Base-by-base conservation (phyloP, 2,329 filamentous ascomycete genomes). In the Cordyceps pruinosa region DNA sequence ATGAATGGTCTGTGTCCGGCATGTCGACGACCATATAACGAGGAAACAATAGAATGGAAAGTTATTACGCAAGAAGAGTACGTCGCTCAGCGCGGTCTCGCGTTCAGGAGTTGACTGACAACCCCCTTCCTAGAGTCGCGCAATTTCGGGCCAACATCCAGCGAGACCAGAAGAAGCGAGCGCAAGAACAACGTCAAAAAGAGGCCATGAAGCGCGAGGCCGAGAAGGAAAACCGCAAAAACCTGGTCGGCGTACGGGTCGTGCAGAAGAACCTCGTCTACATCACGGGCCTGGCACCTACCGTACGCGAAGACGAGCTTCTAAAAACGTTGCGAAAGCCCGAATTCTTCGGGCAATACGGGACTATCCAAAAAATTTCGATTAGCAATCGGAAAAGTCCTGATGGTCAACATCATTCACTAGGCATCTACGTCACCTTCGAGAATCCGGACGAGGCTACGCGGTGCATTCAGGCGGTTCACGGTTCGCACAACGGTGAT, bases 181-280 rank as follows among this genome's bases (percentile, higher is more conserved):
- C 90, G 53, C 84, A 86, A 58, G 84, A 88, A 61, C 83, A 86
- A 68, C 87, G 90, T 64, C 93, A 97, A 68, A 97, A 96, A 70
- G 95, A 99, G 72, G 89, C 87, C 2, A 92, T 97, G 71, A 97
- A 96, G 70, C 90, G 91, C 62, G 94, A 99, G 73, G 92, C 93
- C 60, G 95, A 99, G 72, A 92, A 90, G 59, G 88, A 96, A 59
- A 96, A 90, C 71, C 88, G 94, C 62, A 97, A 97, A 72, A 96
- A 97, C 69, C 82, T 99, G 28, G 90, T 96, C 55, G 94, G 94
- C 58, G 89, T 99, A 49, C 85, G 94, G 49, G 94, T 99, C 45
- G 90, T 97, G 41, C 94, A 99, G 74, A 97, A 97, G 77, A 99
- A 99, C 69, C 83, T 99, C 46, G 94, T 99, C 62, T 99, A 99